A percentile compares a stretch with the other conserved stretches of the same genome.
Evolutionary conservation across 2,329 filamentous ascomycete species (phyloP).

Genomic region (Fusarium secorum): DNA sequence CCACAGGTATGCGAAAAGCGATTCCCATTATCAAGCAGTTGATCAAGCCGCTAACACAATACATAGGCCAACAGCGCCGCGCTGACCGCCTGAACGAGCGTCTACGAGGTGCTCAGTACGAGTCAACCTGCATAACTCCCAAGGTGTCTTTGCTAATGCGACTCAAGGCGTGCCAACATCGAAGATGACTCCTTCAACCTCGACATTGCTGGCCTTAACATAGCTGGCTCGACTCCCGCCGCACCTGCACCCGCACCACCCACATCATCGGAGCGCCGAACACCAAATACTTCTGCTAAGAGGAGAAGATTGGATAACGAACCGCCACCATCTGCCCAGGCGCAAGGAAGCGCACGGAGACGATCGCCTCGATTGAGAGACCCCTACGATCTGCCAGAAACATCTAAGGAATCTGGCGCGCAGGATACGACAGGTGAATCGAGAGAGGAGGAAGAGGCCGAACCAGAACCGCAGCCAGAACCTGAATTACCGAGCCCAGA

Average conservation of each 20-base stretch:
- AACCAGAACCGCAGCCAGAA: background rate
- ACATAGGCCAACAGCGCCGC: conserved; percentile 56
- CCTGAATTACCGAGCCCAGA: conserved; percentile 19
- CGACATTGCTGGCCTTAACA: conserved; percentile 54
- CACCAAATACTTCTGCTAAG: conserved; percentile 59
- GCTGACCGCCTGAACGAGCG: conserved; percentile 70
- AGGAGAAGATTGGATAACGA: conserved; percentile 49
- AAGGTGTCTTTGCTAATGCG: background rate
- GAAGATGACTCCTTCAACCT: conserved; percentile 68
- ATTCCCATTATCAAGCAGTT: background rate
- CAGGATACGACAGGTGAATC: conserved; percentile 7
- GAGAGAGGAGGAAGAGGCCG: conserved; percentile 1
- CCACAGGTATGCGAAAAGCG: conserved; percentile 43
- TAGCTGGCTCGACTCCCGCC: conserved; percentile 33
- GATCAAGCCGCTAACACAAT: conserved; percentile 1
- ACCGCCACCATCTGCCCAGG: conserved; percentile 15
- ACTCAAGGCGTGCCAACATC: conserved; percentile 60
- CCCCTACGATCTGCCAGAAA: conserved; percentile 44
- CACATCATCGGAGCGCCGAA: conserved; percentile 47
- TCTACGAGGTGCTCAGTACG: conserved; percentile 71
- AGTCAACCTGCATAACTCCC: too few relatives aligned
- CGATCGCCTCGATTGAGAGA: conserved; percentile 34
- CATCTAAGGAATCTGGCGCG: conserved; percentile 42
- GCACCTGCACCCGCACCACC: conserved; percentile 36
- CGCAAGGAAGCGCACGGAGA: conserved; percentile 13